Evolutionary conservation across 768 basidiomycete genomes (phyloP).

Genomic region (Boletus tomentosulus): DNA sequence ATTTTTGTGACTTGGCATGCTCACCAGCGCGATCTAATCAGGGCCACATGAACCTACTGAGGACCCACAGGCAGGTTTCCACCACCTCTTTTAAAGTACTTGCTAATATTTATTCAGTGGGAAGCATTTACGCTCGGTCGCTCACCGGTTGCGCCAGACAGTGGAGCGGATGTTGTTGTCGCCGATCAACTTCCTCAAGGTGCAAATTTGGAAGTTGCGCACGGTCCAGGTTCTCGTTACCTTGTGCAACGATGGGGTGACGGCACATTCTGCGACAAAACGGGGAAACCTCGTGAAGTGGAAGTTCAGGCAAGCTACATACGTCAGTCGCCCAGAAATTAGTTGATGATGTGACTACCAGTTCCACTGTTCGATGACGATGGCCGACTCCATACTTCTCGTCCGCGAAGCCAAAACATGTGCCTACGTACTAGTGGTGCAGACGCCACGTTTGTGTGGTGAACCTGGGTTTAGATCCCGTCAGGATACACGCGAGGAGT

Average conservation of each 20-base stretch:
- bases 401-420: conserved; percentile 94
- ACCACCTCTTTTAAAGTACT: conserved; percentile 20
- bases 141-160: conserved; percentile 56
- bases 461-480: conserved; percentile 89
- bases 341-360: conserved; percentile 28
- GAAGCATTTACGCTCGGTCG: conserved; percentile 75
- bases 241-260: conserved; percentile 90
- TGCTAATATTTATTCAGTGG: conserved; percentile 45
- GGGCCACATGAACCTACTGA: conserved; percentile 77
- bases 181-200: conserved; percentile 62
- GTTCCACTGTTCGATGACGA: conserved; percentile 96
- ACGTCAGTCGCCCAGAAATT: conserved; percentile 1
- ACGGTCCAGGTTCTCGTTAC: conserved; percentile 79
- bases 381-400: conserved; percentile 84
- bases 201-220: conserved; percentile 72
- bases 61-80: conserved; percentile 68
- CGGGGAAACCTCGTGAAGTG: conserved; percentile 78
- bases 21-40: conserved; percentile 32
- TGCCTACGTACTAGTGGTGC: conserved; percentile 88
- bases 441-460: conserved; percentile 90
- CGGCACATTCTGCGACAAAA: conserved; percentile 93
- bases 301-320: conserved; percentile 79
- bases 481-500: conserved; percentile 60
- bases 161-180: conserved; percentile 60
- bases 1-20: conserved; percentile 15